phyloP scores from a whole-genome alignment of 106 monocot genomes.

The Phalaenopsis equestris region DNA sequence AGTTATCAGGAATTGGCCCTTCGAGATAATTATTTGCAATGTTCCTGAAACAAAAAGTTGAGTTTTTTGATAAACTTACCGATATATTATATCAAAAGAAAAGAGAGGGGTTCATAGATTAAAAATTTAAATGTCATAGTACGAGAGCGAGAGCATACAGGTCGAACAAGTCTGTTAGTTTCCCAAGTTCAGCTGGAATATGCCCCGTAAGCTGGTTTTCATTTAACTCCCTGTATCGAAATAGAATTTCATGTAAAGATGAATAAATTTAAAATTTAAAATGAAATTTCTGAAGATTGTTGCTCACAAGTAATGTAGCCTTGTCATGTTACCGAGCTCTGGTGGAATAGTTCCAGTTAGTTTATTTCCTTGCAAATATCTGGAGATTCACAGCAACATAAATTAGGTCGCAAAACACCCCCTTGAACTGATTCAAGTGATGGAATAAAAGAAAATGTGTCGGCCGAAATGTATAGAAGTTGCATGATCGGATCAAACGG shows the following conservation, averaged over 20 bases:
- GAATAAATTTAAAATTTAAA: background rate
- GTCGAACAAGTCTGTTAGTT: constrained; percentile 58
- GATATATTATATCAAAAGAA: background rate
- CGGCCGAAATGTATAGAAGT: no score
- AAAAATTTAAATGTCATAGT: background rate
- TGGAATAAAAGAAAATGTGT: no score
- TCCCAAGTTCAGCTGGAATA: constrained; percentile 72
- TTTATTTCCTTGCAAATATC: constrained; percentile 83
- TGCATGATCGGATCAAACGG: no score
- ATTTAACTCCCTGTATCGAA: constrained; percentile 71
- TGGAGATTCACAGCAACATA: constrained; percentile 11
- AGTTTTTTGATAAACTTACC: background rate
- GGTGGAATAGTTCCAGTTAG: constrained; percentile 81
- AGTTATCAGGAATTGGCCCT: constrained; percentile 83
- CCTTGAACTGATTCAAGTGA: no score
- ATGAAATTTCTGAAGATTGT: background rate
- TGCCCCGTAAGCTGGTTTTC: constrained; percentile 63
- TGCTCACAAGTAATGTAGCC: constrained; percentile 81
- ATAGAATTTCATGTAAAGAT: background rate
- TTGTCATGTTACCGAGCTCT: constrained; percentile 91
- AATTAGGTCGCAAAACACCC: background rate
- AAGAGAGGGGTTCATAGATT: background rate
- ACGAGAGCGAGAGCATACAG: constrained; percentile 30
- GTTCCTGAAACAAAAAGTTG: constrained; percentile 45
- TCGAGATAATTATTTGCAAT: constrained; percentile 87